phyloP scores from a whole-genome alignment of 1,139 yeast species.

The Trichomonascaceae sp. region DNA sequence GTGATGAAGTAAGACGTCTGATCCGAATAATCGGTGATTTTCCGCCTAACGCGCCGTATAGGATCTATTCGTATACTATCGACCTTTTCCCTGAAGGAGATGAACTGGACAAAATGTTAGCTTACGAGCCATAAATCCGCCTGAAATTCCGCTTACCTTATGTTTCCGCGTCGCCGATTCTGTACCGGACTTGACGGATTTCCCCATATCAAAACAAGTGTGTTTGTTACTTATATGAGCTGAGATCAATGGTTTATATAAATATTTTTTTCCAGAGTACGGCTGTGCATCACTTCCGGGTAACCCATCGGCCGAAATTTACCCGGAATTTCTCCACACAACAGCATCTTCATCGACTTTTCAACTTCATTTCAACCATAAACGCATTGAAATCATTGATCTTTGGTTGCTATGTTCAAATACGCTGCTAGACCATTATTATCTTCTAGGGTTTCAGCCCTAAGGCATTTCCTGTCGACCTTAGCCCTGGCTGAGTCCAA shows the following conservation, averaged over 20 bases:
- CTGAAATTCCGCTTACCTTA: conserved; percentile 14
- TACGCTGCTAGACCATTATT: background rate
- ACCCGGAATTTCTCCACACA: background rate
- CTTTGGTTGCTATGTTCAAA: background rate
- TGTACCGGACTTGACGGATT: conserved; percentile 19
- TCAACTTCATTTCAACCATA: background rate
- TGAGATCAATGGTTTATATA: background rate
- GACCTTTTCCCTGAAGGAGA: conserved; percentile 76
- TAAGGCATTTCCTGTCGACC: conserved; percentile 45
- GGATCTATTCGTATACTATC: conserved; percentile 87
- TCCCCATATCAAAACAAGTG: conserved; percentile 14
- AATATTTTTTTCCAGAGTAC: background rate
- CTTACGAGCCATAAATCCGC: background rate
- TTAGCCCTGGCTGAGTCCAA: conserved; percentile 67
- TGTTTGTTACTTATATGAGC: background rate
- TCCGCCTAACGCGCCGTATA: conserved; percentile 51
- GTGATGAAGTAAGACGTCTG: conserved; percentile 75
- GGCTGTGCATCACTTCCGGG: background rate
- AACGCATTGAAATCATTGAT: background rate
- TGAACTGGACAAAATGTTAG: conserved; percentile 33
- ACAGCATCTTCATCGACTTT: background rate
- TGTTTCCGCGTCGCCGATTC: conserved; percentile 19
- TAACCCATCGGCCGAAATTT: background rate
- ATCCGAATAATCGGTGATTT: conserved; percentile 54
- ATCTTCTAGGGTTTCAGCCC: background rate